These are phyloP conservation scores for Scheffersomyces segobiensis DNA, from an alignment of 1,139 yeast species.

Conservation along the genomic window DNA sequence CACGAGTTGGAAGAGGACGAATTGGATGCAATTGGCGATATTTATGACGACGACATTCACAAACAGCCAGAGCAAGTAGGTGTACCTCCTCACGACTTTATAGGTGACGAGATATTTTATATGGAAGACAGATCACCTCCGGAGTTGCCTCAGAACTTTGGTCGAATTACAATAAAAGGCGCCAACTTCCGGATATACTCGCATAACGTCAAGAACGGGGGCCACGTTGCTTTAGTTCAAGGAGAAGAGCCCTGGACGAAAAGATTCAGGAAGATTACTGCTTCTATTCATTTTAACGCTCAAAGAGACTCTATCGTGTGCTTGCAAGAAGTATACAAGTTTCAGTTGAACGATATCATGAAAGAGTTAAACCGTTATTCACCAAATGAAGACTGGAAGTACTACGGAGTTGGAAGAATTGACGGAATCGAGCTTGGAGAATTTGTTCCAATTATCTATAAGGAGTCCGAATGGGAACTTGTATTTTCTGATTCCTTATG, in stretches of 20 bases:
- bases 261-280: slow-evolving; percentile 23
- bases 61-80: slow-evolving; percentile 1
- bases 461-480: slow-evolving; percentile 32
- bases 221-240: slow-evolving; percentile 22
- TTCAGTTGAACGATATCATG: slow-evolving; percentile 35
- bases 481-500: slow-evolving; percentile 34
- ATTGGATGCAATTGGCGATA: slow-evolving; percentile 14
- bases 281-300: slow-evolving; percentile 31
- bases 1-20: slow-evolving; percentile 20
- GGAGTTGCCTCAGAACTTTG: slow-evolving; percentile 15
- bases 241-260: slow-evolving; percentile 36
- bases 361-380: slow-evolving; percentile 26
- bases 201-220: slow-evolving; percentile 41
- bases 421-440: slow-evolving; percentile 36
- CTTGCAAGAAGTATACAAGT: slow-evolving; percentile 37
- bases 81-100: slow-evolving; percentile 1
- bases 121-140: slow-evolving; percentile 18
- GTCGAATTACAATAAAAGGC: slow-evolving; percentile 12
- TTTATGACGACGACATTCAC: slow-evolving; percentile 15
- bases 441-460: slow-evolving; percentile 34
- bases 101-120: slow-evolving; percentile 8
- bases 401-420: slow-evolving; percentile 36
- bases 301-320: slow-evolving; percentile 28
- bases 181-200: slow-evolving; percentile 35
- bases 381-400: slow-evolving; percentile 28